A percentile compares a stretch with the other conserved stretches of the same genome.
These are phyloP conservation scores for Penicillium vulpinum DNA, from an alignment of 2,329 filamentous ascomycete species.

Conservation along the genomic window DNA sequence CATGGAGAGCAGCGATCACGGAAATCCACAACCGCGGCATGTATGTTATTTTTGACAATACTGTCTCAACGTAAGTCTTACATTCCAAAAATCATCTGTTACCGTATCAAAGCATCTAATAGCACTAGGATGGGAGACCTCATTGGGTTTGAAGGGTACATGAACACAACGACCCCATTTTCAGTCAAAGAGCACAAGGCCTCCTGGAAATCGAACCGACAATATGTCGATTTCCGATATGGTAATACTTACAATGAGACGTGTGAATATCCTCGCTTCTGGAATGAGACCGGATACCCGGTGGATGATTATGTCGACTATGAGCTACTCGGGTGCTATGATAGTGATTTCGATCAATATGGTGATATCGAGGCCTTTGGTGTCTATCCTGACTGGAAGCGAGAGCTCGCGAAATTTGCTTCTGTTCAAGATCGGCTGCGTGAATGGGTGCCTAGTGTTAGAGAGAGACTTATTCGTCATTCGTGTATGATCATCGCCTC, in stretches of 20 bases:
- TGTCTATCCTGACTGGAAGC: conserved; percentile 62
- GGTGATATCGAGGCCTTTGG: conserved; percentile 65
- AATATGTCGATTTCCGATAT: conserved; percentile 60
- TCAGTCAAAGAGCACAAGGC: conserved; percentile 57
- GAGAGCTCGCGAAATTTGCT: conserved; percentile 65
- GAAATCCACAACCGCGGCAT: conserved; percentile 64
- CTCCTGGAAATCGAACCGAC: conserved; percentile 55
- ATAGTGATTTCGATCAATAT: conserved; percentile 66
- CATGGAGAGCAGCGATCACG: conserved; percentile 58
- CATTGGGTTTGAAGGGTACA: conserved; percentile 61
- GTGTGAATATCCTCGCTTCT: conserved; percentile 63
- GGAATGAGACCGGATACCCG: conserved; percentile 57
- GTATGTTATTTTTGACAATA: conserved; percentile 68
- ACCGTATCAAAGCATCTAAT: not conserved
- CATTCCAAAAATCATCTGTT: not conserved
- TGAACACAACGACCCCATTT: conserved; percentile 61
- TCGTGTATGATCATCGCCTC: conserved; percentile 63
- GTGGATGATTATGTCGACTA: conserved; percentile 50
- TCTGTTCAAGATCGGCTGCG: conserved; percentile 67
- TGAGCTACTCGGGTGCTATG: conserved; percentile 56
- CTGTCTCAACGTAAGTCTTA: conserved; percentile 58
- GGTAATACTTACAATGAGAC: conserved; percentile 55
- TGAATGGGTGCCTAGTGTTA: conserved; percentile 62
- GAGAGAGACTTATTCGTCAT: conserved; percentile 59
- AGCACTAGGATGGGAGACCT: conserved; percentile 55